phyloP scores from a whole-genome alignment of 129 eudicot genomes.

The Helianthus annuus region DNA sequence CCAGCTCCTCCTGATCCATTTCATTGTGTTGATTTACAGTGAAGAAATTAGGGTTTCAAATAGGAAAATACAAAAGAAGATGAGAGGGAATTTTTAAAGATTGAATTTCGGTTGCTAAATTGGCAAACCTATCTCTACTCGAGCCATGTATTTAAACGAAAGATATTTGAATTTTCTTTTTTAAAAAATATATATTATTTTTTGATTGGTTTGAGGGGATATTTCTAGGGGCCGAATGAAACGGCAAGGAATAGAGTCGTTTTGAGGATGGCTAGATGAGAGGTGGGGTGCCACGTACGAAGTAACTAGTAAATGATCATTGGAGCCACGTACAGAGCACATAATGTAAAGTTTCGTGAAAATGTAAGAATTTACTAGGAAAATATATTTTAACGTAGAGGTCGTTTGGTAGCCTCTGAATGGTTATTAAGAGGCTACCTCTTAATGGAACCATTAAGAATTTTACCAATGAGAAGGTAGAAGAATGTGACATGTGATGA shows the following conservation, averaged over 20 bases:
- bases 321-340: no score
- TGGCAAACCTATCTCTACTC: neutral
- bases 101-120: neutral
- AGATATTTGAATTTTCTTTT: neutral
- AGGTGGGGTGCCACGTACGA: neutral
- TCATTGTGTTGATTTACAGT: neutral
- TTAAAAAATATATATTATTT: neutral
- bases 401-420: no score
- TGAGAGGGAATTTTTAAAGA: neutral
- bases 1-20: no score
- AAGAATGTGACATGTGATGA: no score
- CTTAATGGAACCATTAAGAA: no score
- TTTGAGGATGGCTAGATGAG: neutral
- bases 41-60: neutral
- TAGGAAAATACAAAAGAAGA: neutral
- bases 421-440: no score
- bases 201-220: constrained; percentile 7
- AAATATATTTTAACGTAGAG: no score
- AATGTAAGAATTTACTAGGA: no score
- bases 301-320: no score
- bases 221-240: neutral
- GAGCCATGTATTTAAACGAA: neutral
- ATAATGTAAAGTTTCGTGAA: no score
- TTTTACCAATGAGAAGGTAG: no score
- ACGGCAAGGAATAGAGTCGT: neutral